Base-by-base conservation (phyloP, 2,329 filamentous ascomycete species). In the Trichoderma afroharzianum region DNA sequence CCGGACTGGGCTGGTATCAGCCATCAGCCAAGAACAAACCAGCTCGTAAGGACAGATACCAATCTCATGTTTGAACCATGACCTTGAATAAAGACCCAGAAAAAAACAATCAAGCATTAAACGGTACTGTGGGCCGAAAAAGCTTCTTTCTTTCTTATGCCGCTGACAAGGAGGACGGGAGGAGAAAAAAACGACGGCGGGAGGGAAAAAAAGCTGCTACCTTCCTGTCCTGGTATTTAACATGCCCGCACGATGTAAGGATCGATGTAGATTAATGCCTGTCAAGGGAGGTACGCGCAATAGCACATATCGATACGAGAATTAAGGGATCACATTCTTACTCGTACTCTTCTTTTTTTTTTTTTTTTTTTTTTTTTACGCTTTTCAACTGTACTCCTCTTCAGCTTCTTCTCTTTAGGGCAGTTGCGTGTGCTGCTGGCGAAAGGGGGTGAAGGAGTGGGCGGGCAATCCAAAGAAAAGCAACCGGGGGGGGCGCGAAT, bases 141-240 rank as follows among this genome's bases (percentile, higher is more conserved):
- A 66, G 63, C 63, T 66, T 66, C 63, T 66, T 66, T 55, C 47
- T 53, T 53, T 32, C 47, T 24, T 53, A 53, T 55, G 47, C 47
- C 43, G 47, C 47, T 66, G 63, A 55, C 43, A 33, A 24, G 62
- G 39, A 50, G 14, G 14, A 30, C n/a, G 33, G 30, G 62, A 33
- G n/a, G 28, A 33, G 15, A n/a, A n/a, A 43, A 43, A 43, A 43
- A 43, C 15, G n/a, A 7, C 39, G 39, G 39, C 39, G 39, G 39
- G 39, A 4, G 4, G 9, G 18, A 8, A 28, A 8, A 11, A 24
- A 8, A 39, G 30, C 7, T n/a, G 24, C 14, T 12, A 66, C 63
- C 63, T 66, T 66, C 63, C 63, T 57, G n/a, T 55, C 63, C 36
- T 6, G 32, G 63, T 3, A 26, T 6, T 64, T 18, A 11, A 33